Evolutionary conservation across 1,284 basidiomycete genomes (phyloP), one percentile per base, ranked within the genome.

Genomic region (Calocybe gambosa): DNA sequence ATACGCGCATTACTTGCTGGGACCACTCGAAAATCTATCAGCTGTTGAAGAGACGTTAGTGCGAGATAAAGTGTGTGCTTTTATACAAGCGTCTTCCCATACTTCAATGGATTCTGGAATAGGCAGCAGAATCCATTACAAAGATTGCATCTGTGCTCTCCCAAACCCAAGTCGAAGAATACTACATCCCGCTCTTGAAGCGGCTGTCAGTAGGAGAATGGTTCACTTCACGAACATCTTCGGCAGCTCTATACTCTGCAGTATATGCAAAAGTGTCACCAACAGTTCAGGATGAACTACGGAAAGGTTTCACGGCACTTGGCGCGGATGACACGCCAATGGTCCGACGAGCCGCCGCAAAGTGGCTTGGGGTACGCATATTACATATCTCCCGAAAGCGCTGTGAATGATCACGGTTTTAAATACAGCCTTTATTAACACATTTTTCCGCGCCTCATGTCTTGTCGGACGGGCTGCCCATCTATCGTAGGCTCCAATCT

Each of bases 181-280:
- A 82, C 65, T 96, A 95, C 69, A 83, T 99, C 46, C 96, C 96
- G 44, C 77, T 99, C 42, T 67, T 99, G 51, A 88, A 87, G 62
- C 84, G 94, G 48, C 79, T 99, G 33, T 87, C 93, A 0, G 80
- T 81, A 50, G 96, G 94, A 50, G 96, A 99, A 69, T 99, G 96
- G 96, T 99, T 99, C 72, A 99, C 96, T n/a, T 95, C 93, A 26
- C 81, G 95, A 53, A 96, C 93, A 36, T 97, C 95, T 35, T 90
- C 96, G 37, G 93, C 93, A 49, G 90, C 94, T 2, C 78, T 99
- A 25, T 99, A 93, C 63, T 83, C 93, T 8, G 84, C 93, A n/a
- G 89, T 92, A 19, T 99, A 99, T 65, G 73, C 82, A 26, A 83
- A 82, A 58, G 89, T 91, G 10, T 77, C 84, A 1, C 66, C 82